These are phyloP conservation scores for Trichoderma erinaceum DNA, from an alignment of 495 filamentous ascomycete genomes.

Conservation along the genomic window DNA sequence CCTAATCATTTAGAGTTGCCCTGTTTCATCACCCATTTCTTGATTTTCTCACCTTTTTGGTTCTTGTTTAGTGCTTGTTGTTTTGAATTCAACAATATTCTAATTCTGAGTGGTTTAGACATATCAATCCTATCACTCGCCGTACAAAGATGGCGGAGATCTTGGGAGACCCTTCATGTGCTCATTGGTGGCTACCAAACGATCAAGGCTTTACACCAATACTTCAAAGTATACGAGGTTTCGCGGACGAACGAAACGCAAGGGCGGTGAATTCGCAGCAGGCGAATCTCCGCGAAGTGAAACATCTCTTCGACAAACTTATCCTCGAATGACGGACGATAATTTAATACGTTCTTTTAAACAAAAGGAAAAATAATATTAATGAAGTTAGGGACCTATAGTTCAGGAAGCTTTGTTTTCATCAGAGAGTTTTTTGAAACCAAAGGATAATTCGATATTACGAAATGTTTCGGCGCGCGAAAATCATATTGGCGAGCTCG, in stretches of 20 bases:
- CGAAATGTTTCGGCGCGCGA: not conserved
- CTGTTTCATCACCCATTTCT: not conserved
- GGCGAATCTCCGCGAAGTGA: conserved; percentile 69
- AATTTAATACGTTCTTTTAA: not conserved
- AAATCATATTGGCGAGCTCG: not conserved
- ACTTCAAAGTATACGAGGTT: conserved; percentile 66
- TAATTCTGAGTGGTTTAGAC: conserved; percentile 45
- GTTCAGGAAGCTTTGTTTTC: too few relatives aligned
- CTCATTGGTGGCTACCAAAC: conserved; percentile 82
- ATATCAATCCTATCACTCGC: conserved; percentile 70
- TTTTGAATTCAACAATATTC: not conserved
- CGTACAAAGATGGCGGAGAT: conserved; percentile 65
- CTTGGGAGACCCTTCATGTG: conserved; percentile 61
- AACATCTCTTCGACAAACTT: conserved; percentile 57
- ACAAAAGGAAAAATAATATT: not conserved
- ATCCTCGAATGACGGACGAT: not conserved
- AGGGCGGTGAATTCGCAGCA: conserved; percentile 55
- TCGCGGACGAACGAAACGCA: conserved; percentile 65
- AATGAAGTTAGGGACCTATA: too few relatives aligned
- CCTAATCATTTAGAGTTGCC: not conserved
- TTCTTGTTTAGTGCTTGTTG: conserved; percentile 5
- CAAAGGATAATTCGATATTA: too few relatives aligned
- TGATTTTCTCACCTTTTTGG: conserved; percentile 5
- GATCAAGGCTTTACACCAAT: conserved; percentile 66
- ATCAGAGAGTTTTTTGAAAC: too few relatives aligned